Percentiles rank a stretch among this genome's conserved stretches.
These are phyloP conservation scores for Melaleuca alternifolia DNA, from an alignment of 345 rosid genomes.

Conservation along the genomic window DNA sequence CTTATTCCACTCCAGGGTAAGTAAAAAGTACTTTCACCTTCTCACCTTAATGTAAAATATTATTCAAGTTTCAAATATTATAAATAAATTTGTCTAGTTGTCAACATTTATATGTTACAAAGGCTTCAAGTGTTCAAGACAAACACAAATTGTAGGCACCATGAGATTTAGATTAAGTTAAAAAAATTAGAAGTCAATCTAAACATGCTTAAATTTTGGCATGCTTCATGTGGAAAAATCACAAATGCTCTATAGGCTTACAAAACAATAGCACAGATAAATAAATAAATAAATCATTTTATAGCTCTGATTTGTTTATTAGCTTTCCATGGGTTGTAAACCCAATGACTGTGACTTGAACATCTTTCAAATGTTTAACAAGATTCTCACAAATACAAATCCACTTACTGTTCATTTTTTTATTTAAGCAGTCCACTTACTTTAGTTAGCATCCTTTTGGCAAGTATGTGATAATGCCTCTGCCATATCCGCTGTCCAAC, in stretches of 20 bases:
- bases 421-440: conserved; percentile 25
- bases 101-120: not conserved
- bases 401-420: no score
- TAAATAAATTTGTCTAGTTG: not conserved
- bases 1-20: not conserved
- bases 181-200: not conserved
- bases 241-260: not conserved
- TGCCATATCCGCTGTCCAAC: conserved; percentile 99
- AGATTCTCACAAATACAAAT: not conserved
- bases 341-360: not conserved
- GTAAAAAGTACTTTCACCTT: not conserved
- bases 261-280: not conserved
- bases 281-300: not conserved
- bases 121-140: not conserved
- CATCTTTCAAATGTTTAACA: not conserved
- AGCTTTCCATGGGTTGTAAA: not conserved
- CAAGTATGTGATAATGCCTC: conserved; percentile 96
- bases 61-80: not conserved
- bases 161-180: not conserved
- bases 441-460: conserved; percentile 95
- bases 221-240: not conserved
- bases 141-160: not conserved
- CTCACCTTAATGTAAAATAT: not conserved
- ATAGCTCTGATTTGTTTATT: not conserved
- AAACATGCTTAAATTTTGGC: not conserved